phyloP scores from a whole-genome alignment of 1,139 yeast genomes.

The Debaryomyces sp. region DNA sequence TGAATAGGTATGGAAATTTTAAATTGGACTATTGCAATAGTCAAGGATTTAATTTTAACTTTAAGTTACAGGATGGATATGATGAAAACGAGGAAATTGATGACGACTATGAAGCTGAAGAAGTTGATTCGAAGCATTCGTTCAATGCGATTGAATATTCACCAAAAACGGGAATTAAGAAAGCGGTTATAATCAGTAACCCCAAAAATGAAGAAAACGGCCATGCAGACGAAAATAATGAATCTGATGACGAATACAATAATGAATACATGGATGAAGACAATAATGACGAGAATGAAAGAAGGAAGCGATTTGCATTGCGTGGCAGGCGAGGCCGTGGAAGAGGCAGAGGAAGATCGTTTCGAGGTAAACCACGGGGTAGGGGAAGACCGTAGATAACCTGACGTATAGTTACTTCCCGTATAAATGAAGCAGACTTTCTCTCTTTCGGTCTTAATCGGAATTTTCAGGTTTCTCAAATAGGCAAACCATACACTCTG shows the following conservation, averaged over 20 bases:
- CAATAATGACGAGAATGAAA: constrained; percentile 11
- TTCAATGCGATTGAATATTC: constrained; percentile 17
- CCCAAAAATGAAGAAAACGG: constrained; percentile 1
- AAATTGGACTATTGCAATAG: constrained; percentile 32
- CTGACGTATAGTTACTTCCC: neutral
- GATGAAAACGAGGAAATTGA: constrained; percentile 4
- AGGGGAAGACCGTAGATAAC: constrained; percentile 9
- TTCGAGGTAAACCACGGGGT: constrained; percentile 17
- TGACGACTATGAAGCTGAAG: constrained; percentile 3
- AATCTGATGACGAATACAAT: constrained; percentile 9
- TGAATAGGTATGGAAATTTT: constrained; percentile 27
- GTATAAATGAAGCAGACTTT: neutral
- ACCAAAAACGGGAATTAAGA: constrained; percentile 16
- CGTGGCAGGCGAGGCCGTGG: constrained; percentile 13
- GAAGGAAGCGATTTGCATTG: constrained; percentile 3
- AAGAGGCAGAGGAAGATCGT: constrained; percentile 12
- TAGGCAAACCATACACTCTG: neutral
- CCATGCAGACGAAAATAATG: constrained; percentile 3
- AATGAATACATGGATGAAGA: constrained; percentile 12
- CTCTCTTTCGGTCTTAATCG: neutral
- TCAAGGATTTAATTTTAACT: constrained; percentile 38
- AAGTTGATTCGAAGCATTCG: neutral
- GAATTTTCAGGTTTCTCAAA: neutral
- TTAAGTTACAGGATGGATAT: constrained; percentile 19
- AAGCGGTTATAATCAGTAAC: constrained; percentile 3